Conservation (phyloP, 148 eudicot genomes). For the Arbutus unedo region DNA sequence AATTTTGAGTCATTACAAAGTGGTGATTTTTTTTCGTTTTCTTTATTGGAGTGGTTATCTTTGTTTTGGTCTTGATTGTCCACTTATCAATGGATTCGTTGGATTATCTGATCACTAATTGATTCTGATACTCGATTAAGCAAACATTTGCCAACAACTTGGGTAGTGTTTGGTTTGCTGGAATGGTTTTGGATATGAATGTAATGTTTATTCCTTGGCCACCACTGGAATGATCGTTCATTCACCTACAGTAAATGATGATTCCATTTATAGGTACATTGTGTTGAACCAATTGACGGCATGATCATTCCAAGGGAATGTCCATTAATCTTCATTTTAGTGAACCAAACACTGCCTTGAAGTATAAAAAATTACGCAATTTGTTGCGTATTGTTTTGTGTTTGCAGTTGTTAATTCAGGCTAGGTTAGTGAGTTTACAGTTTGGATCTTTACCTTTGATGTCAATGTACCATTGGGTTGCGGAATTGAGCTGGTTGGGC, state of each 20-base stretch:
- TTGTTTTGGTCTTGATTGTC: not conserved
- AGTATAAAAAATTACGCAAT: not conserved
- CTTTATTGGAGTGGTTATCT: not conserved
- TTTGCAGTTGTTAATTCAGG: not conserved
- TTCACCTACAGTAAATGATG: too few species aligned
- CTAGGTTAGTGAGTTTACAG: not conserved
- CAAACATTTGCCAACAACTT: not conserved
- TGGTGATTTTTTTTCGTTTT: not conserved
- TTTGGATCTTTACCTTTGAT: not conserved
- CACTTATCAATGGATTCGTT: not conserved
- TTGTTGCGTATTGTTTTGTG: not conserved
- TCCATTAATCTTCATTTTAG: not conserved
- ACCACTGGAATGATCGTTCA: too few species aligned
- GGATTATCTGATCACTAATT: not conserved
- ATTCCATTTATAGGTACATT: not conserved
- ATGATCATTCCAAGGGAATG: not conserved
- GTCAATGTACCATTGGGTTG: not conserved
- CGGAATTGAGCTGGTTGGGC: not conserved
- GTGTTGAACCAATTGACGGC: not conserved
- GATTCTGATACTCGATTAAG: not conserved
- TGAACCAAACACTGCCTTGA: not conserved
- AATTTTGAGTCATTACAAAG: not conserved
- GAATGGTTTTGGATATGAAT: not conserved
- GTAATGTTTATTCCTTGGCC: not conserved
- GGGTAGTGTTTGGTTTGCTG: not conserved